A percentile compares a stretch with the other conserved stretches of the same genome.
Conservation (phyloP, 306 rosid species). For the Fragaria ananassa region DNA sequence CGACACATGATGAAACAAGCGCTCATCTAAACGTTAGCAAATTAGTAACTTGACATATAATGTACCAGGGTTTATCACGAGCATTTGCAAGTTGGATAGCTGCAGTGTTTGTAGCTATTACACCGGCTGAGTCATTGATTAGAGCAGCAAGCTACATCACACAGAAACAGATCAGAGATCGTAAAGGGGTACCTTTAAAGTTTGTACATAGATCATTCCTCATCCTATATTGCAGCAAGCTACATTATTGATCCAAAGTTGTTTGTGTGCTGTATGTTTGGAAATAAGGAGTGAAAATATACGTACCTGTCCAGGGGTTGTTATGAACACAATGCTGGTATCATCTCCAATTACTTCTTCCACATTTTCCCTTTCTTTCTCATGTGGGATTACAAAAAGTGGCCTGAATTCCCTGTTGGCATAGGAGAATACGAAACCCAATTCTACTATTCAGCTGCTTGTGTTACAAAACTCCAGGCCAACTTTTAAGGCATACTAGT, state of each 20-base stretch:
- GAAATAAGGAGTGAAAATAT: background rate
- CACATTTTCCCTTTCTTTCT: slow-evolving; percentile 78
- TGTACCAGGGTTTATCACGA: slow-evolving; percentile 63
- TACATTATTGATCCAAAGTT: background rate
- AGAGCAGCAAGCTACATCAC: slow-evolving; percentile 69
- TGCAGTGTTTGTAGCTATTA: slow-evolving; percentile 79
- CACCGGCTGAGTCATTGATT: slow-evolving; percentile 73
- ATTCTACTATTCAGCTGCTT: background rate
- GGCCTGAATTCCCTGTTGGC: slow-evolving; percentile 64
- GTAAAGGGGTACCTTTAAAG: background rate
- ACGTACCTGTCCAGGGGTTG: slow-evolving; percentile 91
- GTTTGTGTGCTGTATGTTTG: background rate
- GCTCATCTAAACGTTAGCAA: background rate
- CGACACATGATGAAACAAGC: background rate
- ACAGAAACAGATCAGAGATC: background rate
- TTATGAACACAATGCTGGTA: slow-evolving; percentile 71
- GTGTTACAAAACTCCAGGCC: background rate
- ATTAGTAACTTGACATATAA: slow-evolving; percentile 10
- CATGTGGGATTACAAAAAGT: slow-evolving; percentile 89
- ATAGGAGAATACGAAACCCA: background rate
- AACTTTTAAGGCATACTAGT: background rate
- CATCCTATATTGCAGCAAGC: background rate
- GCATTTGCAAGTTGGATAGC: slow-evolving; percentile 80
- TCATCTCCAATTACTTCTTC: slow-evolving; percentile 58
- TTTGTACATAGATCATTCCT: background rate